Evolutionary conservation across 2,329 filamentous ascomycete genomes (phyloP).

Genomic region (Aotearoamyces nothofagi): DNA sequence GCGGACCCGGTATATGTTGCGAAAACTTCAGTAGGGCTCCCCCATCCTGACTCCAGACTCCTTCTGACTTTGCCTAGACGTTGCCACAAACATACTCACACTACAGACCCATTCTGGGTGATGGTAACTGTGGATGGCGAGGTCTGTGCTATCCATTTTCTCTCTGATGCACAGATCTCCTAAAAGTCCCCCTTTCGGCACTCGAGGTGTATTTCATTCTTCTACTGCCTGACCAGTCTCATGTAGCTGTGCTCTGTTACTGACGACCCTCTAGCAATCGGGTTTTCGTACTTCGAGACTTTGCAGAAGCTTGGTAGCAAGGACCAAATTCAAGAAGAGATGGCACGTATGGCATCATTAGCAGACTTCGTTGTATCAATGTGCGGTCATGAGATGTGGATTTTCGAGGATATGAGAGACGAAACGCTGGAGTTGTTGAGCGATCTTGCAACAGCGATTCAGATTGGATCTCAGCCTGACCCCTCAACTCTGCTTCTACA

Average conservation of each 20-base stretch:
- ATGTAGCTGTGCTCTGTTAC: too few relatives aligned
- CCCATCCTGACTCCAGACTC: conserved; percentile 2
- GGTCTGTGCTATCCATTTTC: conserved; percentile 46
- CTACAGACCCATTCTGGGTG: conserved; percentile 76
- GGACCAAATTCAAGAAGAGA: conserved; percentile 52
- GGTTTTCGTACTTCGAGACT: conserved; percentile 84
- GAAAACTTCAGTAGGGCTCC: conserved; percentile 63
- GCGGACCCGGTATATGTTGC: conserved; percentile 73
- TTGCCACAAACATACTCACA: conserved; percentile 74
- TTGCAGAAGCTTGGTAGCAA: conserved; percentile 54
- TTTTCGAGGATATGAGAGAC: conserved; percentile 75
- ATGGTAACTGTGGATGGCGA: conserved; percentile 96
- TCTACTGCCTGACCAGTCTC: too few relatives aligned
- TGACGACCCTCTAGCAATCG: conserved; percentile 50
- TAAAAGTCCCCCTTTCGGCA: too few relatives aligned
- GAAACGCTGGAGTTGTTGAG: conserved; percentile 55
- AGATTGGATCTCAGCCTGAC: conserved; percentile 25
- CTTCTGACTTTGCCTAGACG: conserved; percentile 33
- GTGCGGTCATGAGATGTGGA: conserved; percentile 53
- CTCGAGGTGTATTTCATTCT: too few relatives aligned
- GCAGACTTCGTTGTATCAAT: conserved; percentile 54
- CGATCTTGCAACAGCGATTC: conserved; percentile 42
- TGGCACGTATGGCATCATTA: conserved; percentile 55
- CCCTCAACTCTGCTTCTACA: conserved; percentile 36
- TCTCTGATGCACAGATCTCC: too few relatives aligned